Evolutionary conservation across 495 filamentous ascomycete species (phyloP).

Genomic region (Xeromyces bisporus): DNA sequence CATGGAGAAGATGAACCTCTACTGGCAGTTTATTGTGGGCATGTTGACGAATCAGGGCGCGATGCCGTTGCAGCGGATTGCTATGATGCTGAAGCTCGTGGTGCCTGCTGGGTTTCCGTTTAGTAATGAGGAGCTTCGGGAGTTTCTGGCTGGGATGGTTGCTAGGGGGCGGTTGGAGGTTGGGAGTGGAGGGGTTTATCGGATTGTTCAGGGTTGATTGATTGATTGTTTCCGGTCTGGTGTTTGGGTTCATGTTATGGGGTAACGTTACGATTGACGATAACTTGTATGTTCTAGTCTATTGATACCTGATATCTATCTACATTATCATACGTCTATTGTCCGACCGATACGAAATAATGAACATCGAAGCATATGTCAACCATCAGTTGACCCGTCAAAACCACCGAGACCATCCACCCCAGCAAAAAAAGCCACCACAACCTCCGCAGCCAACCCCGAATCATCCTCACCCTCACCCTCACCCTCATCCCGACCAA

Average conservation of each 20-base stretch:
- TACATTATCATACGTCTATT: too few relatives aligned
- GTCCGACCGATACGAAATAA: too few relatives aligned
- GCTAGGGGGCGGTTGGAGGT: constrained; percentile 52
- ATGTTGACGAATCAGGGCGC: constrained; percentile 86
- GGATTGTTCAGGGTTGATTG: constrained; percentile 21
- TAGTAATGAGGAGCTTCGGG: constrained; percentile 53
- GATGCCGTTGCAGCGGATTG: constrained; percentile 65
- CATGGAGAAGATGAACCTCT: constrained; percentile 64
- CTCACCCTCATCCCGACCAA: neutral
- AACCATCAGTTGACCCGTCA: too few relatives aligned
- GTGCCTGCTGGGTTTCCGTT: constrained; percentile 79
- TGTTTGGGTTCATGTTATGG: too few relatives aligned
- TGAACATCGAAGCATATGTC: too few relatives aligned
- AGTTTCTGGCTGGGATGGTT: constrained; percentile 63
- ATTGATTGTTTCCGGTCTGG: too few relatives aligned
- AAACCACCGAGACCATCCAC: too few relatives aligned
- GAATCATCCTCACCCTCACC: constrained; percentile 5
- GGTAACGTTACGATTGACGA: too few relatives aligned
- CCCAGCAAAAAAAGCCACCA: constrained; percentile 3
- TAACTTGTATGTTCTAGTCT: too few relatives aligned
- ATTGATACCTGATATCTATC: too few relatives aligned
- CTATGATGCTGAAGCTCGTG: constrained; percentile 86
- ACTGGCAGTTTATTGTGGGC: constrained; percentile 78
- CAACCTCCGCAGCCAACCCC: constrained; percentile 4
- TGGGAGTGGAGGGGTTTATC: constrained; percentile 53